Percentiles rank a stretch among this genome's conserved stretches.
Conservation (phyloP, 164 flowering plant species). For the Chimonanthus salicifolius region DNA sequence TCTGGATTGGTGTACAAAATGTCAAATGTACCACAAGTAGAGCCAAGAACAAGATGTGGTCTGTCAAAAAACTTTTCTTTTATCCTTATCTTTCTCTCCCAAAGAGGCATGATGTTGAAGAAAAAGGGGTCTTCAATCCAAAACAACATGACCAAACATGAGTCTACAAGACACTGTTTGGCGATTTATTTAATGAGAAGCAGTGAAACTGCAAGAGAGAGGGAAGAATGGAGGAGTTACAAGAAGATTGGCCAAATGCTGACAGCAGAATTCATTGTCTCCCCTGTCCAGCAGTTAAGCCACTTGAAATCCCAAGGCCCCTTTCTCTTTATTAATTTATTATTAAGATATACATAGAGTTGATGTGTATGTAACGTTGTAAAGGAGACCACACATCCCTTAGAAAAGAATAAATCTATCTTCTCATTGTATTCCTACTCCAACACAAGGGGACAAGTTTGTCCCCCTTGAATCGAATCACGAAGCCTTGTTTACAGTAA, state of each 20-base stretch:
- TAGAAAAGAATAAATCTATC: conserved; percentile 6
- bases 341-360: not conserved
- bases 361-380: conserved; percentile 1
- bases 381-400: conserved; percentile 35
- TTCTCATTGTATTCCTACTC: conserved; percentile 32
- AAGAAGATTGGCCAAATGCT: conserved; percentile 1
- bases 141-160: not conserved
- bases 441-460: conserved; percentile 50
- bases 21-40: no score
- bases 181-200: not conserved
- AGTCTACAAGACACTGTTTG: conserved; percentile 8
- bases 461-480: conserved; percentile 47
- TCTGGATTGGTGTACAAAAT: no score
- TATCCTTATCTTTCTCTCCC: no score
- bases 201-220: not conserved
- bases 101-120: no score
- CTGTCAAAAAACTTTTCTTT: no score
- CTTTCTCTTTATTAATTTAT: not conserved
- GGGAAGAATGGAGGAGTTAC: not conserved
- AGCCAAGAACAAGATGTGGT: no score
- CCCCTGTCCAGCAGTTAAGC: not conserved
- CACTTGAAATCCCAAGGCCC: conserved; percentile 13
- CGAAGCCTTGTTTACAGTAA: conserved; percentile 10
- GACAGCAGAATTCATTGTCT: conserved; percentile 14
- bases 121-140: not conserved